These are phyloP conservation scores for Monoraphidium neglectum DNA, from an alignment of 139 green algal genomes.

Conservation along the genomic window DNA sequence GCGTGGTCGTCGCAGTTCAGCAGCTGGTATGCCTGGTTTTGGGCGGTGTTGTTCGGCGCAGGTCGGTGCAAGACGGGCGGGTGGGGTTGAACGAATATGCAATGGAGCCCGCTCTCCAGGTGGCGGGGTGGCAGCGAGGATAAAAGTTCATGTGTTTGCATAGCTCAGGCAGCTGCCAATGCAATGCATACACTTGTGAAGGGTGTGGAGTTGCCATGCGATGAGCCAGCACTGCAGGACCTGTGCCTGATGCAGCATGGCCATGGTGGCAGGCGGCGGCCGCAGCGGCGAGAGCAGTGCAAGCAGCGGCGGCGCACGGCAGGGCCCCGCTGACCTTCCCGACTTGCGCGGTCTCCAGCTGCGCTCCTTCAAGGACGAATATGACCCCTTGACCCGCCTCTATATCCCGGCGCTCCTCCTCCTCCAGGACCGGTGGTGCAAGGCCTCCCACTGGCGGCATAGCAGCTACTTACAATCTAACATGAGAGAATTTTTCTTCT, in stretches of 20 bases:
- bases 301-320: neutral
- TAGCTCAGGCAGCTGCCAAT: no score
- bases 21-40: slow-evolving; percentile 73
- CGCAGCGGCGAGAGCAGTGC: no score
- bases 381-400: slow-evolving; percentile 64
- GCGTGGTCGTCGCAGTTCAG: slow-evolving; percentile 98
- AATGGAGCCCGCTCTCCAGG: neutral
- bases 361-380: slow-evolving; percentile 94
- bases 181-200: no score
- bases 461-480: no score
- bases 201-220: no score
- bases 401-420: slow-evolving; percentile 42
- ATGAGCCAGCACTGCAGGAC: no score
- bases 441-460: slow-evolving; percentile 72
- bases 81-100: neutral
- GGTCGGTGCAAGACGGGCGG: neutral
- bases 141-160: no score
- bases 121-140: no score
- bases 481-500: no score
- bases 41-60: neutral
- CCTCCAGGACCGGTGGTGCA: slow-evolving; percentile 51
- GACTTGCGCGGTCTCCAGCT: slow-evolving; percentile 91
- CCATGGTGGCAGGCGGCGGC: no score
- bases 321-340: slow-evolving; percentile 70
- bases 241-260: no score